Base-by-base conservation (phyloP, 1,139 yeast genomes). In the Kodamaea alishanica region DNA sequence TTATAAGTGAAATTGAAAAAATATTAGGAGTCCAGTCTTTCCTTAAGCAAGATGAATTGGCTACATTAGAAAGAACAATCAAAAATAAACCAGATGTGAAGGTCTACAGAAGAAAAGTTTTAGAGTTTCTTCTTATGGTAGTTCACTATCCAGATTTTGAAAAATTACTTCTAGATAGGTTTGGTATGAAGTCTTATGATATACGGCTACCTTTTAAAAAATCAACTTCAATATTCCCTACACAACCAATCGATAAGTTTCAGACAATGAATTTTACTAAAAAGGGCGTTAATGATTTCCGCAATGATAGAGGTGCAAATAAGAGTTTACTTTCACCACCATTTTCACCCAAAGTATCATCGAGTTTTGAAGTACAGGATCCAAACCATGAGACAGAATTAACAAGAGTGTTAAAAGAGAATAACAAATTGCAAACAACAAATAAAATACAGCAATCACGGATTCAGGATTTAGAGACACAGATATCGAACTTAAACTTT, bases 1-100 rank as follows among this genome's bases (percentile, higher is more conserved):
- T 70, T 4, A 43, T 69, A 7, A 41, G 47, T 11, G 63, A 60
- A 42, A 49, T 70, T 26, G 65, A 66, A 40, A 33, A 39, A 6
- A 46, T 51, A 7, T 43, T 67, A 23, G 49, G 51, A 5, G 43
- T 58, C 6, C 48, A 49, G 26, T 40, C 46, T 11, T 38, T 67
- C 23, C 53, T 70, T 12, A 54, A 50, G 4, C 40, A 50, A 5
- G 54, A 55, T 4, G 75, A 70, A 41, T 34, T 47, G 5, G 43
- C 49, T 8, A 38, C 62, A 5, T 46, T 70, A 24, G 49, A 51
- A 28, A 54, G 50, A 35, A 61, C 66, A 56, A 52, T 58, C 20
- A 49, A 48, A 9, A 56, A 52, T 24, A 58, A 55, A 30, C 69
- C 71, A 2, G 47, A 46, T 10, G 46, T 61, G 40, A 60, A 56